A percentile compares a stretch with the other conserved stretches of the same genome.
These are phyloP conservation scores for Tulasnella sp. DNA, from an alignment of 768 basidiomycete genomes.

Conservation along the genomic window DNA sequence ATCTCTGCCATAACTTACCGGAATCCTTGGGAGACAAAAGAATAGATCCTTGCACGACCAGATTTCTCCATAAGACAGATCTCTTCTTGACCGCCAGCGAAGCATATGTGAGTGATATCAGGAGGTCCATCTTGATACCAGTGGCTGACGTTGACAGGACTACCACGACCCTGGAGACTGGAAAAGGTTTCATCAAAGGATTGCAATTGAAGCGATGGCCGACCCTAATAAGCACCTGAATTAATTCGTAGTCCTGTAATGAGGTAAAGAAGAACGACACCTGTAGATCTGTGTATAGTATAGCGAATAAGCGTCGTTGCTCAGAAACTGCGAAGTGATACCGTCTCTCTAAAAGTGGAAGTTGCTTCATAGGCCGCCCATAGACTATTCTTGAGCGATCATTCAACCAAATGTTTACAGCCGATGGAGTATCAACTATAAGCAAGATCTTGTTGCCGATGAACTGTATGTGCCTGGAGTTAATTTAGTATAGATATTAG, in stretches of 20 bases:
- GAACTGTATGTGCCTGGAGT: no score
- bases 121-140: slow-evolving; percentile 31
- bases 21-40: slow-evolving; percentile 40
- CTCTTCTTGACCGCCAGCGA: slow-evolving; percentile 41
- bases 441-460: no score
- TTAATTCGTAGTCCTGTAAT: no score
- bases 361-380: no score
- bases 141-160: slow-evolving; percentile 28
- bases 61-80: slow-evolving; percentile 36
- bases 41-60: slow-evolving; percentile 38
- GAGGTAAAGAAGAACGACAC: no score
- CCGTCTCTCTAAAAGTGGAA: no score
- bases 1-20: slow-evolving; percentile 35
- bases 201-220: not conserved
- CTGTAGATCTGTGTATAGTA: not conserved
- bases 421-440: no score
- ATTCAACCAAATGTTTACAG: no score
- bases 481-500: no score
- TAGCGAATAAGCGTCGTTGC: slow-evolving; percentile 34
- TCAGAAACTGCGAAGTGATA: slow-evolving; percentile 42
- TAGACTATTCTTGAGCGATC: no score
- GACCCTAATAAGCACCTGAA: no score
- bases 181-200: slow-evolving; percentile 34
- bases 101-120: slow-evolving; percentile 29
- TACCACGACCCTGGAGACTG: slow-evolving; percentile 31